Evolutionary conservation across 495 filamentous ascomycete genomes (phyloP).

Genomic region (Trichoderma orchidacearum): DNA sequence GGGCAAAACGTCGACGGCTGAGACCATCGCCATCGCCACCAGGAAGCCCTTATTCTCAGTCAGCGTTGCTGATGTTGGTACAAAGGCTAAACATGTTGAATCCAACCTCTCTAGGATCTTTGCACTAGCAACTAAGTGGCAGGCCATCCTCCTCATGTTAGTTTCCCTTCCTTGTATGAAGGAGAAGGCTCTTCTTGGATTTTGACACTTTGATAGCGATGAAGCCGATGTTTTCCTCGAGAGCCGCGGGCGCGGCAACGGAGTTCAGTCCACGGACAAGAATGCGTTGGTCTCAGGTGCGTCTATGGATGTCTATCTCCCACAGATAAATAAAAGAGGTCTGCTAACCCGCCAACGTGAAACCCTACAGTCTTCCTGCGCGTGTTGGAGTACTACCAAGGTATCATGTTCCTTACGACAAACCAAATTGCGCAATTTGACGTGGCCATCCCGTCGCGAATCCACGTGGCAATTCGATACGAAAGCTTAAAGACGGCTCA

Average conservation of each 20-base stretch:
- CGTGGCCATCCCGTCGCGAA: conserved; percentile 35
- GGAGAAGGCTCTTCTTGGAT: background rate
- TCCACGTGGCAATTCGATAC: conserved; percentile 30
- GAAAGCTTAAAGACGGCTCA: conserved; percentile 7
- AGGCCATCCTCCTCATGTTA: conserved; percentile 15
- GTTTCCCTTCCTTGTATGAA: background rate
- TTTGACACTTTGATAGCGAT: too few relatives aligned
- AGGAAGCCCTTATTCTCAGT: conserved; percentile 12
- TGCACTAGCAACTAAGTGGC: conserved; percentile 9
- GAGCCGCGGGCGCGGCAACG: conserved; percentile 21
- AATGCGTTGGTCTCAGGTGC: conserved; percentile 29
- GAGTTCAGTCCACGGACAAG: conserved; percentile 14
- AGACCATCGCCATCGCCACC: conserved; percentile 9
- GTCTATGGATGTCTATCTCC: too few relatives aligned
- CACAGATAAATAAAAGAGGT: too few relatives aligned
- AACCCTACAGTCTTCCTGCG: conserved; percentile 33
- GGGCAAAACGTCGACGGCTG: conserved; percentile 4
- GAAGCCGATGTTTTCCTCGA: conserved; percentile 37
- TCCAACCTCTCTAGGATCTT: conserved; percentile 12
- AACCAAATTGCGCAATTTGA: conserved; percentile 29
- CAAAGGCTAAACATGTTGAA: conserved; percentile 8
- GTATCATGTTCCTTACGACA: conserved; percentile 36
- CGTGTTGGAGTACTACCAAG: conserved; percentile 40
- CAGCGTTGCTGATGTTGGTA: conserved; percentile 12
- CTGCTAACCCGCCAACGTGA: background rate